A percentile compares a stretch with the other conserved stretches of the same genome.
Conservation (phyloP, 2,329 filamentous ascomycete species). For the Penicillium sp. region DNA sequence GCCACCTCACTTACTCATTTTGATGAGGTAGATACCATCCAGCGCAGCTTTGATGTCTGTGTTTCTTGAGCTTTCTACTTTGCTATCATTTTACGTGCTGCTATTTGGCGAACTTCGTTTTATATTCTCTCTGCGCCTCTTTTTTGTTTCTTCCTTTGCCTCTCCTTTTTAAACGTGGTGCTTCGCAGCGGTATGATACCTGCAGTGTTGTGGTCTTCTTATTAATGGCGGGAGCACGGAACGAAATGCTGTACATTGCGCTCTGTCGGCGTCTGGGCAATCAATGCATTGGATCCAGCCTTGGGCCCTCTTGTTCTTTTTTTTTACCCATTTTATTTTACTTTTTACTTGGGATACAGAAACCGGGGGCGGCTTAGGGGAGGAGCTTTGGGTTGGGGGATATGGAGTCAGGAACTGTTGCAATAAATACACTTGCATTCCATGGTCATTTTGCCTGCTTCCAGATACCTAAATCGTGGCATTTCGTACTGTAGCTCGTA, state of each 20-base stretch:
- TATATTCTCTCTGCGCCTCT: conserved; percentile 6
- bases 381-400: conserved; percentile 6
- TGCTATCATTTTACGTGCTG: conserved; percentile 9
- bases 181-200: conserved; percentile 9
- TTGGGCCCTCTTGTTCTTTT: conserved; percentile 4
- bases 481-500: background rate
- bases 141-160: conserved; percentile 5
- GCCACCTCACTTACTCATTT: conserved; percentile 10
- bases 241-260: conserved; percentile 25
- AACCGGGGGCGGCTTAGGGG: conserved; percentile 6
- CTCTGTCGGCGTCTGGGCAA: conserved; percentile 24
- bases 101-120: conserved; percentile 18
- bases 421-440: conserved; percentile 20
- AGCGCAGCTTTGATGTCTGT: conserved; percentile 9
- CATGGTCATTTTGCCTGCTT: background rate
- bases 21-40: conserved; percentile 22
- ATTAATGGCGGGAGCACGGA: conserved; percentile 9
- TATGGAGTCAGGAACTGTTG: conserved; percentile 5
- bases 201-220: conserved; percentile 11
- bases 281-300: conserved; percentile 25
- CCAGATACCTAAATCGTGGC: background rate
- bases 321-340: background rate
- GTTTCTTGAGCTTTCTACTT: conserved; percentile 5
- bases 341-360: conserved; percentile 9
- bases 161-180: background rate